Evolutionary conservation across 2,329 filamentous ascomycete genomes (phyloP).

Genomic region (Thielaviopsis ethacetica): DNA sequence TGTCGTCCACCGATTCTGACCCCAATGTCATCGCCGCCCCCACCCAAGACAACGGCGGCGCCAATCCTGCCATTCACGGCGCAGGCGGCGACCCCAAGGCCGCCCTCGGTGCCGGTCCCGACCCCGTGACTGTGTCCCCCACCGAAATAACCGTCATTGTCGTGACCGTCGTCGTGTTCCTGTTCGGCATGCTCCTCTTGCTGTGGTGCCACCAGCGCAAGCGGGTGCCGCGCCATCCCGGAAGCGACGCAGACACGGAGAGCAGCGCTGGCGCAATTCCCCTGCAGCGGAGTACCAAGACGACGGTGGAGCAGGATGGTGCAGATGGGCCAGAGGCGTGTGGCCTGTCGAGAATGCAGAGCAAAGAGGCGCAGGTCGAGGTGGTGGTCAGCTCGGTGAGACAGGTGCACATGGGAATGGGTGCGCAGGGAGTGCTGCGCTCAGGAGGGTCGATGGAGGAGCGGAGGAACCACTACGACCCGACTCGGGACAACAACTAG

Average conservation of each 20-base stretch:
- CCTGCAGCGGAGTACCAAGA: conserved; percentile 1
- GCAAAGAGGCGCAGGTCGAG: conserved; percentile 3
- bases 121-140: conserved; percentile 7
- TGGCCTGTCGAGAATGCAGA: conserved; percentile 1
- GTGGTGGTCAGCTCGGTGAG: not conserved
- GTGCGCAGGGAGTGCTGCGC: not conserved
- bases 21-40: not conserved
- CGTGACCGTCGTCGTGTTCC: conserved; percentile 7
- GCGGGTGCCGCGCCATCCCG: not conserved
- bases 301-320: not conserved
- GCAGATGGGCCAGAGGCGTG: not conserved
- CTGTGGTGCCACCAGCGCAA: conserved; percentile 11
- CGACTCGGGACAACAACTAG: conserved; percentile 7
- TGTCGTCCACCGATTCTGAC: not conserved
- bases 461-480: conserved; percentile 7
- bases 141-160: conserved; percentile 11
- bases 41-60: conserved; percentile 8
- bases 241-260: not conserved
- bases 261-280: not conserved
- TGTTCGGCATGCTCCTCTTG: conserved; percentile 7
- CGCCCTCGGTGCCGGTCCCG: conserved; percentile 9
- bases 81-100: conserved; percentile 10
- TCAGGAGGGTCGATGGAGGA: conserved; percentile 7
- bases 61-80: conserved; percentile 10
- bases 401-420: not conserved